Percentiles rank a stretch among this genome's conserved stretches.
Conservation (phyloP, 768 basidiomycete species). For the Tricholoma hemisulphureum region DNA sequence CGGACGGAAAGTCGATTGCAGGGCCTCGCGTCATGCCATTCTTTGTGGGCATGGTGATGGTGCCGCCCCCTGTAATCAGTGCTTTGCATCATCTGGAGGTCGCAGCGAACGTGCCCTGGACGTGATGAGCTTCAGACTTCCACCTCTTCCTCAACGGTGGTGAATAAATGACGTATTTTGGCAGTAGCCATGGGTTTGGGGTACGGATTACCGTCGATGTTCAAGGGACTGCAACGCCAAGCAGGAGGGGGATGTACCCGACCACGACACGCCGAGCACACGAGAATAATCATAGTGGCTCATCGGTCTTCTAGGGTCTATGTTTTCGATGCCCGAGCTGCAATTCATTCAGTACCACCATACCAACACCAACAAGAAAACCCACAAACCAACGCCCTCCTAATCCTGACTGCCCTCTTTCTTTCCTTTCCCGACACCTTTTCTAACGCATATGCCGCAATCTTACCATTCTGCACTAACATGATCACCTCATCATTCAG, state of each 20-base stretch:
- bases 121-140: background rate
- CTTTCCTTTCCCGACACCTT: constrained; percentile 77
- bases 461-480: constrained; percentile 87
- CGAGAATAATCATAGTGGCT: constrained; percentile 88
- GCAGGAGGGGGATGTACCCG: constrained; percentile 93
- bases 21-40: constrained; percentile 99
- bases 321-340: constrained; percentile 83
- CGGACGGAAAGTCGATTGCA: constrained; percentile 90
- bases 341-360: constrained; percentile 8
- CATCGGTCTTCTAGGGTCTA: constrained; percentile 84
- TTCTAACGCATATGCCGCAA: constrained; percentile 92
- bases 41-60: constrained; percentile 85
- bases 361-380: constrained; percentile 17
- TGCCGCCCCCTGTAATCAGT: constrained; percentile 92
- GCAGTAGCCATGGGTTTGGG: constrained; percentile 99
- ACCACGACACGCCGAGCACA: constrained; percentile 93
- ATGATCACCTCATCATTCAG: constrained; percentile 93
- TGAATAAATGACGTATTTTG: constrained; percentile 41
- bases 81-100: constrained; percentile 98
- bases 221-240: constrained; percentile 94
- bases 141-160: too few species aligned
- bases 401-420: constrained; percentile 82
- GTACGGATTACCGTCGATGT: constrained; percentile 77
- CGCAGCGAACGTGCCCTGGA: constrained; percentile 84
- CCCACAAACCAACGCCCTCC: constrained; percentile 89